phyloP scores from a whole-genome alignment of 2,329 filamentous ascomycete genomes.

The Periconia digitata region DNA sequence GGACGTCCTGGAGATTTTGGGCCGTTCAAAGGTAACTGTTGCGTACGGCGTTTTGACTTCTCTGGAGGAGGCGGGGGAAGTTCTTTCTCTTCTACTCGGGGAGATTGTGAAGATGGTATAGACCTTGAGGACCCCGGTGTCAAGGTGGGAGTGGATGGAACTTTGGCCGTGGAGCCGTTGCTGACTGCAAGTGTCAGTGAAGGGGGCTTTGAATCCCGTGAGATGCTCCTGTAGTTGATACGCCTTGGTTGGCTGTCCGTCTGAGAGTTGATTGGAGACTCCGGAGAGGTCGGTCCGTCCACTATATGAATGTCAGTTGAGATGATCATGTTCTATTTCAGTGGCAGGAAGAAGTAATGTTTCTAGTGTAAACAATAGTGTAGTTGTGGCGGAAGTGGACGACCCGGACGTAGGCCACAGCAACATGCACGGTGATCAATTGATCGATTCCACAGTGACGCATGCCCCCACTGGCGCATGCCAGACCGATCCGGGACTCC shows the following conservation, averaged over 20 bases:
- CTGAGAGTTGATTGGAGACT: conserved; percentile 15
- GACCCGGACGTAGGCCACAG: neutral
- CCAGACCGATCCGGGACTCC: neutral
- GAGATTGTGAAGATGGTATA: conserved; percentile 13
- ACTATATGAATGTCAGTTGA: conserved; percentile 12
- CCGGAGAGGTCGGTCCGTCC: conserved; percentile 18
- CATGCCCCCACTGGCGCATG: neutral
- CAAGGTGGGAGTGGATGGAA: conserved; percentile 27
- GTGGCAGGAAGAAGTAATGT: neutral
- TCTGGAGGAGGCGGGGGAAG: conserved; percentile 39
- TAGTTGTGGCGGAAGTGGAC: neutral
- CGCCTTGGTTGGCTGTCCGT: conserved; percentile 22
- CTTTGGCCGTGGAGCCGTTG: conserved; percentile 42
- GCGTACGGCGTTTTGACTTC: conserved; percentile 30
- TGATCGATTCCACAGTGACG: neutral
- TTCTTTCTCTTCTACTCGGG: conserved; percentile 23
- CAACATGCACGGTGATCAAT: neutral
- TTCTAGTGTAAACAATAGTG: neutral
- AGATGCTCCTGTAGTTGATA: conserved; percentile 36
- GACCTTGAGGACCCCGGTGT: conserved; percentile 6
- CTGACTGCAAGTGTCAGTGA: conserved; percentile 35
- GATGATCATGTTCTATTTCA: neutral
- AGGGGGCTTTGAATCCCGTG: conserved; percentile 38
- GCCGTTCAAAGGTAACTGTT: conserved; percentile 20
- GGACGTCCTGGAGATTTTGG: conserved; percentile 22